These are phyloP conservation scores for Dothistroma pini DNA, from an alignment of 2,329 filamentous ascomycete genomes.

Conservation along the genomic window DNA sequence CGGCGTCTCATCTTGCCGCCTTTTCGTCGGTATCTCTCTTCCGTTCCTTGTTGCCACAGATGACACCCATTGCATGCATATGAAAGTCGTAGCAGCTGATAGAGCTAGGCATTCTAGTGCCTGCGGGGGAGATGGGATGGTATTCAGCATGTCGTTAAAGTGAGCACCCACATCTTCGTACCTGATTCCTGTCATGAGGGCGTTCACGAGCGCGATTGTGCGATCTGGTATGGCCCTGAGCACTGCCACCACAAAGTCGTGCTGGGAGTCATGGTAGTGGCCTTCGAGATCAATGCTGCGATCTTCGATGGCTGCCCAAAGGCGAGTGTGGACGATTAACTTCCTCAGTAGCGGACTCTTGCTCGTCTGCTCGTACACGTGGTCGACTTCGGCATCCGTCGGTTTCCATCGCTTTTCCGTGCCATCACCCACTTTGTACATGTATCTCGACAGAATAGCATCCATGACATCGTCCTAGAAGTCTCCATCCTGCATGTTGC, in stretches of 20 bases:
- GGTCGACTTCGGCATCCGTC: neutral
- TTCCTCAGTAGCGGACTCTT: neutral
- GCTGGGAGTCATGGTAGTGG: neutral
- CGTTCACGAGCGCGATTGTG: no score
- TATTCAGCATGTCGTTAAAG: neutral
- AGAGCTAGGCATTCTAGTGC: neutral
- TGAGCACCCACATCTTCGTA: no score
- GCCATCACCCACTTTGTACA: no score
- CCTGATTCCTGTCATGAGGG: no score
- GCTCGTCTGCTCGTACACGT: neutral
- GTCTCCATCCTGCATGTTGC: neutral
- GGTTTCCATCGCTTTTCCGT: neutral
- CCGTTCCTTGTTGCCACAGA: neutral
- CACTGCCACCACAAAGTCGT: neutral
- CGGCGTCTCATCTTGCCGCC: neutral
- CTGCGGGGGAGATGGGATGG: neutral
- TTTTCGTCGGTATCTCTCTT: neutral
- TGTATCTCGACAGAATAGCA: neutral
- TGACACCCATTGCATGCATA: neutral
- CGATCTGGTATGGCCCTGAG: no score
- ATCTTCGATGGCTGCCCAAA: neutral
- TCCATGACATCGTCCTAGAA: neutral
- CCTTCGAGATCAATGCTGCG: neutral
- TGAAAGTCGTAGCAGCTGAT: conserved; percentile 4
- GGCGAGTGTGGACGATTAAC: neutral